Percentiles rank a stretch among this genome's conserved stretches.
These are phyloP conservation scores for Paspalum vaginatum DNA, from an alignment of 176 grass and related monocot species.

Conservation along the genomic window DNA sequence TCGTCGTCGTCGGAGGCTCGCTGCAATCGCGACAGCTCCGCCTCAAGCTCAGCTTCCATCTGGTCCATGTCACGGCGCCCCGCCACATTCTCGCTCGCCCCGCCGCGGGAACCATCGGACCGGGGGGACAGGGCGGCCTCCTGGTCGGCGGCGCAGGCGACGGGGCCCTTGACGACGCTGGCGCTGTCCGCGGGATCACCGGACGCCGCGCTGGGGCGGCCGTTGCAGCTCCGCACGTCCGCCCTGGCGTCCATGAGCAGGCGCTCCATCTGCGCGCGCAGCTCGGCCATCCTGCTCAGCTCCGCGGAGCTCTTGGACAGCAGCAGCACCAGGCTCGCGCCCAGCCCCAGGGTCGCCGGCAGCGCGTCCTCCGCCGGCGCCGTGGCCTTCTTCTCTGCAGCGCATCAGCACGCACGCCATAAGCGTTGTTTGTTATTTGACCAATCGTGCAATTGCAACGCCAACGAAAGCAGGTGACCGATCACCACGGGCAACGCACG, in stretches of 20 bases:
- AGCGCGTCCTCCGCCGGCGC: constrained; percentile 30
- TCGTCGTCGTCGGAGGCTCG: constrained; percentile 25
- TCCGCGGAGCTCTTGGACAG: constrained; percentile 69
- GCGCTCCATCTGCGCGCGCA: constrained; percentile 77
- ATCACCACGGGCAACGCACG: not conserved
- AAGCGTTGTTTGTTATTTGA: not conserved
- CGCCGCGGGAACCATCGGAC: constrained; percentile 21
- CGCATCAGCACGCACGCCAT: not conserved
- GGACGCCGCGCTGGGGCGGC: constrained; percentile 27
- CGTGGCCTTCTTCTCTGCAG: constrained; percentile 58
- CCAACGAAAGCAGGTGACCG: not conserved
- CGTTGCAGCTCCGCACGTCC: constrained; percentile 35
- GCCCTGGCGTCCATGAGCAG: constrained; percentile 55
- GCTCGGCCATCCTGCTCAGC: constrained; percentile 77
- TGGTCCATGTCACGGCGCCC: constrained; percentile 41
- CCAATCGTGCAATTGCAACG: too few relatives aligned
- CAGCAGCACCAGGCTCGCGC: constrained; percentile 64
- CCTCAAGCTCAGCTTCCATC: constrained; percentile 81
- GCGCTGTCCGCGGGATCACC: constrained; percentile 10
- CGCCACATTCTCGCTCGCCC: not conserved
- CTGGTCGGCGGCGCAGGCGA: not conserved
- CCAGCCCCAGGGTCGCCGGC: constrained; percentile 73
- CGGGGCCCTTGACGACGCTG: constrained; percentile 19
- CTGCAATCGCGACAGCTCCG: constrained; percentile 59
- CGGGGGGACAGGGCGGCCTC: not conserved